A percentile compares a stretch with the other conserved stretches of the same genome.
These are phyloP conservation scores for Brassica cretica DNA, from an alignment of 345 rosid species.

Conservation along the genomic window DNA sequence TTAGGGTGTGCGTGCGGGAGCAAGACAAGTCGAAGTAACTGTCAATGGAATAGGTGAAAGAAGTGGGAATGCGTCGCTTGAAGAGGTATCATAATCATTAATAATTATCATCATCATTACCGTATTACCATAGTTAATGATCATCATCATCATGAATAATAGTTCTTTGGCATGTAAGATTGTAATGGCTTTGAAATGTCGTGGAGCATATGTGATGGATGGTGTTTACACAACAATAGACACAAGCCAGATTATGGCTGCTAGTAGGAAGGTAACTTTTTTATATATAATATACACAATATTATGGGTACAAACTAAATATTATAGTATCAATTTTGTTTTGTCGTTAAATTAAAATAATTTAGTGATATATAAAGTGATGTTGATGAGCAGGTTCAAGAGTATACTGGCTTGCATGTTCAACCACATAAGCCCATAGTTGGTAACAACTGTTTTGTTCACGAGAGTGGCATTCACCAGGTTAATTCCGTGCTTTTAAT, in stretches of 20 bases:
- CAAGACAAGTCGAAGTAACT: too few species aligned
- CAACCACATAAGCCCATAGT: slow-evolving; percentile 39
- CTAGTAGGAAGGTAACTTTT: slow-evolving; percentile 79
- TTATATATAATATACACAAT: neutral
- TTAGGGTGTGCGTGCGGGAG: slow-evolving; percentile 78
- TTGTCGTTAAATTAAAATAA: neutral
- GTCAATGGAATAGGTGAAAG: slow-evolving; percentile 58
- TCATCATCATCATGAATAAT: neutral
- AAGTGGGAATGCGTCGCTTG: slow-evolving; percentile 93
- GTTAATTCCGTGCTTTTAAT: slow-evolving; percentile 35
- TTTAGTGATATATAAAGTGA: neutral
- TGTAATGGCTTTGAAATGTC: slow-evolving; percentile 85
- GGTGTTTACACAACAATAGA: slow-evolving; percentile 71
- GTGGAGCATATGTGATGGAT: slow-evolving; percentile 67
- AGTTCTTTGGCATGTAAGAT: slow-evolving; percentile 44
- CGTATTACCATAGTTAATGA: neutral
- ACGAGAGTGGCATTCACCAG: slow-evolving; percentile 89
- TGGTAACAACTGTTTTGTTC: slow-evolving; percentile 54
- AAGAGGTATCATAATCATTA: slow-evolving; percentile 57
- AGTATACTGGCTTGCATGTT: slow-evolving; percentile 63
- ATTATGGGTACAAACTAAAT: neutral
- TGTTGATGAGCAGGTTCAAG: slow-evolving; percentile 61
- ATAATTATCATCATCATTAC: neutral
- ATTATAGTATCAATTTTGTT: neutral
- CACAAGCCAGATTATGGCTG: slow-evolving; percentile 64